Evolutionary conservation across 1,284 basidiomycete genomes (phyloP).

Genomic region (Tetrapyrgos nigripes): DNA sequence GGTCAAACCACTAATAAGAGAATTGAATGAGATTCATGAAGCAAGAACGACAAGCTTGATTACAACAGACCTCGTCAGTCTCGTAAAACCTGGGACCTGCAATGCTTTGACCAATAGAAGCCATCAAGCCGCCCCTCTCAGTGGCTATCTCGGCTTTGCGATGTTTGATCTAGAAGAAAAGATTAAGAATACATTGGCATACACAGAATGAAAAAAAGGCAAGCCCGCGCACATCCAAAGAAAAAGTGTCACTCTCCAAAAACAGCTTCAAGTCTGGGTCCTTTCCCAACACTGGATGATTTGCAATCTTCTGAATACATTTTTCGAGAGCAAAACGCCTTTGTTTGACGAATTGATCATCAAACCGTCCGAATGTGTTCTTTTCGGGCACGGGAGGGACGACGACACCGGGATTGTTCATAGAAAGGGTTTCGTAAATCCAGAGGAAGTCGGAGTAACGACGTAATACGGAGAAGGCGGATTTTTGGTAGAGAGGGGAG

Average conservation of each 20-base stretch:
- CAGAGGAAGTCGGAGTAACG: conserved; percentile 98
- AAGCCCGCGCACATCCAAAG: conserved; percentile 68
- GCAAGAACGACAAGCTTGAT: neutral
- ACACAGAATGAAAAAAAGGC: conserved; percentile 1
- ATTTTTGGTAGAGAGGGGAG: conserved; percentile 82
- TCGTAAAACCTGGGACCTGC: conserved; percentile 90
- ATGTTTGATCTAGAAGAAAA: conserved; percentile 91
- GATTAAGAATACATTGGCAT: no score
- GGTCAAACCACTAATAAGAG: conserved; percentile 86
- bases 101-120: conserved; percentile 79
- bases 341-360: conserved; percentile 87
- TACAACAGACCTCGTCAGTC: conserved; percentile 78
- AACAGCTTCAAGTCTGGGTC: conserved; percentile 89
- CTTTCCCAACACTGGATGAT: conserved; percentile 86
- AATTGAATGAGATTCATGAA: conserved; percentile 6
- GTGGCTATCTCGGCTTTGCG: conserved; percentile 78
- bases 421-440: conserved; percentile 89
- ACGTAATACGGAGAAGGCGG: conserved; percentile 88
- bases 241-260: conserved; percentile 86
- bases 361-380: conserved; percentile 90
- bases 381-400: conserved; percentile 98
- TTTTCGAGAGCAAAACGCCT: conserved; percentile 86
- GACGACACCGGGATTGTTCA: conserved; percentile 96
- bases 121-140: conserved; percentile 80
- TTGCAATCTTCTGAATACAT: conserved; percentile 87